These are phyloP conservation scores for Neoboletus magnificus DNA, from an alignment of 768 basidiomycete genomes.

Conservation along the genomic window DNA sequence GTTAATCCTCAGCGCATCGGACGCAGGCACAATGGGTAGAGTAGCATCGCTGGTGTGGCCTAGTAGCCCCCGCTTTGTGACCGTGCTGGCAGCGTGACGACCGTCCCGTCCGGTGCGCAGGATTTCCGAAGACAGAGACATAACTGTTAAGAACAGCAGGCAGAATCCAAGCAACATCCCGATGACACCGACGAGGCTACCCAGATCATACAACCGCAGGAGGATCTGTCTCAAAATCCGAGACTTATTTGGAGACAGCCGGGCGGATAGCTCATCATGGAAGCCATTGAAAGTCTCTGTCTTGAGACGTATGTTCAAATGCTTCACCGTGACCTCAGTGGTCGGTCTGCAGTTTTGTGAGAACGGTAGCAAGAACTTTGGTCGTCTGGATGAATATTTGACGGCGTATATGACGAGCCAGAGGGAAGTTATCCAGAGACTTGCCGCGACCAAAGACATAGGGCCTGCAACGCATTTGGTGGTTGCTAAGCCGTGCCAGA, in stretches of 20 bases:
- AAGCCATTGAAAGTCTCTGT: conserved; percentile 47
- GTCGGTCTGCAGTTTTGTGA: conserved; percentile 19
- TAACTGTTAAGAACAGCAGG: conserved; percentile 37
- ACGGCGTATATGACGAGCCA: conserved; percentile 27
- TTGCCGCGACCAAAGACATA: conserved; percentile 20
- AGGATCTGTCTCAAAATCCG: conserved; percentile 28
- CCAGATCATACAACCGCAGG: conserved; percentile 46
- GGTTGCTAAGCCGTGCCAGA: background rate
- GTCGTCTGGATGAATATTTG: conserved; percentile 20
- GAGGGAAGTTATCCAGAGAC: conserved; percentile 22
- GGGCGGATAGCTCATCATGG: conserved; percentile 43
- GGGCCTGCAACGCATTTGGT: conserved; percentile 1
- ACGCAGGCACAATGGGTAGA: background rate
- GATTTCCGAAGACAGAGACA: conserved; percentile 18
- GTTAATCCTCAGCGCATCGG: conserved; percentile 15
- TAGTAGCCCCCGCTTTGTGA: conserved; percentile 17
- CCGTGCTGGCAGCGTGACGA: conserved; percentile 2
- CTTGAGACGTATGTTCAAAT: conserved; percentile 37
- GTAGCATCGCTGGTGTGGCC: background rate
- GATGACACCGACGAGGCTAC: conserved; percentile 41
- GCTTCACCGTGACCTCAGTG: conserved; percentile 23
- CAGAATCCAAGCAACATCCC: conserved; percentile 47
- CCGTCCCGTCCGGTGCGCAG: background rate
- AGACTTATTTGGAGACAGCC: conserved; percentile 33
- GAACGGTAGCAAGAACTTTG: conserved; percentile 19